Base-by-base conservation (phyloP, 2,329 filamentous ascomycete genomes). In the Penicillium sp. region DNA sequence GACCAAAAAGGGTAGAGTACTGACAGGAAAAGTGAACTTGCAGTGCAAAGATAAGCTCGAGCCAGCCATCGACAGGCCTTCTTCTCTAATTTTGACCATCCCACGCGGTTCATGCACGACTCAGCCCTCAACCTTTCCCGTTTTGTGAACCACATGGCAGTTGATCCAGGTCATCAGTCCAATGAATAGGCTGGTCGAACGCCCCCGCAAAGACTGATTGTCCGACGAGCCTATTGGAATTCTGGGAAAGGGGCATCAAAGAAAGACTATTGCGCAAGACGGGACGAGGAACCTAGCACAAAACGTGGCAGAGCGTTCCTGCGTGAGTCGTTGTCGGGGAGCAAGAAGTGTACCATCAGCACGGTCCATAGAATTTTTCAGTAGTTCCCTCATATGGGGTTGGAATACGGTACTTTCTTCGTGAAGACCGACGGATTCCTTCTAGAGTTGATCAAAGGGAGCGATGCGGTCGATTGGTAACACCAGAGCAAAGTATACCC, bases 281-380 rank as follows among this genome's bases (percentile, higher is more conserved):
- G 37, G 51, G n/a, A 52, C 16, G 52, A 56, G 25, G 30, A 48
- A 25, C 42, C 37, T 22, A 35, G 53, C 40, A 57, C 11, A 63
- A 60, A 63, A 61, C 55, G 58, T 62, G 63, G 61, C 58, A 59
- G 49, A 51, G 63, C 30, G 70, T 70, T 70, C 66, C 66, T 72
- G 69, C 67, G 64, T 61, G 68, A 61, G 54, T 63, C 40, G 33
- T 57, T 38, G 35, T 57, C 45, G 35, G 52, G 52, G 65, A 56
- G 48, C 37, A 49, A 33, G 16, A 35, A n/a, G 25, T 4, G 22
- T 38, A 42, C 35, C 26, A 45, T 4, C 35, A 52, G 45, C 46
- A 52, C 30, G 19, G 19, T 19, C 33, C 28, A 25, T 45, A 19
- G 19, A 33, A n/a, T 28, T 11, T 46, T 35, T 30, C 53, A 55